phyloP scores from a whole-genome alignment of 371 early-diverging fungal species.

The Mortierella sp. region DNA sequence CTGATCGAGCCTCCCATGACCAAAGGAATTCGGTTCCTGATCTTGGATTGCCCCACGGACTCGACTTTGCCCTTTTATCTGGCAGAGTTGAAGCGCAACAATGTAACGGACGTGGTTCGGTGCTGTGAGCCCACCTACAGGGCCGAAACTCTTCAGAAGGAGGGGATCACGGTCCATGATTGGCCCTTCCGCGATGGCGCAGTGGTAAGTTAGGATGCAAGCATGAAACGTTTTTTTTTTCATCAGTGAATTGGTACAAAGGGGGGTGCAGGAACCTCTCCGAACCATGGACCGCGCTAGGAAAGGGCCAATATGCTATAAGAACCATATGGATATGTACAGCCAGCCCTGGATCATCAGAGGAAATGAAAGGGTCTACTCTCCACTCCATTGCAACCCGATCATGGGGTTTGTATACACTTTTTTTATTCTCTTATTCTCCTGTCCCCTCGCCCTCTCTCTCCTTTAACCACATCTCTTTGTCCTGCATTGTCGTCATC shows the following conservation, averaged over 20 bases:
- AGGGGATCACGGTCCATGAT: constrained; percentile 82
- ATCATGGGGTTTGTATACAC: background rate
- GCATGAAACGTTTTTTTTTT: constrained; percentile 61
- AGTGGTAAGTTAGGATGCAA: constrained; percentile 57
- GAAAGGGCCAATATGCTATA: too few species aligned
- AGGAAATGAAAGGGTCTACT: too few species aligned
- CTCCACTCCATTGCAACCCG: constrained; percentile 59
- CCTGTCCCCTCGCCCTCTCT: background rate
- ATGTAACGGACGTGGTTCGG: constrained; percentile 87
- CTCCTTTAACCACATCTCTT: too few species aligned
- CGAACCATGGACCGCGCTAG: constrained; percentile 88
- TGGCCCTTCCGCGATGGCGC: constrained; percentile 86
- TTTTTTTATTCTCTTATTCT: background rate
- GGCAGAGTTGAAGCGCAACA: constrained; percentile 73
- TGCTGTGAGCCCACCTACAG: constrained; percentile 93
- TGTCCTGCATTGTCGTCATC: background rate
- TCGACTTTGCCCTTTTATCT: constrained; percentile 81
- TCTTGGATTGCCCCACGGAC: constrained; percentile 92
- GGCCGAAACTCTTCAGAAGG: constrained; percentile 66
- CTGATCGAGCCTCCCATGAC: constrained; percentile 64
- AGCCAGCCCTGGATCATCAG: too few species aligned
- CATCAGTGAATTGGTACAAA: too few species aligned
- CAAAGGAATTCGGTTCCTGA: constrained; percentile 79
- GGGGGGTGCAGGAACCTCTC: too few species aligned
- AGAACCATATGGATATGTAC: too few species aligned